Conservation (phyloP, 192 early-diverging fungal species). For the Bifiguratus adelaidae region DNA sequence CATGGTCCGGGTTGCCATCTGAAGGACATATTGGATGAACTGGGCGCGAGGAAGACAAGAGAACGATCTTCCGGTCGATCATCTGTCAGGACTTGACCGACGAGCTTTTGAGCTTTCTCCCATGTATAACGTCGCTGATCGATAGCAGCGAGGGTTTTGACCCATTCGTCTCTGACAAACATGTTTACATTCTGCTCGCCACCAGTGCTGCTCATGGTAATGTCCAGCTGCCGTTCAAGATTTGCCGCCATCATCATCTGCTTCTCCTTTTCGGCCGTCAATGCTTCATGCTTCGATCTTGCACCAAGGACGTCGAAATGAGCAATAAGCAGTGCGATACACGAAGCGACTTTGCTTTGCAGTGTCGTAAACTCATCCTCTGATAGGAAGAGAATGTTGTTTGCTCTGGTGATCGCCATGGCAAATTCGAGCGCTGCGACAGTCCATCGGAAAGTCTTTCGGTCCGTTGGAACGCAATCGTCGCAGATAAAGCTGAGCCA, state of each 20-base stretch:
- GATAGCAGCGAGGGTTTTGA: constrained; percentile 34
- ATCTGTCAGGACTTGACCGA: constrained; percentile 74
- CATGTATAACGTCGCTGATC: constrained; percentile 36
- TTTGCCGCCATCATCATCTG: constrained; percentile 12
- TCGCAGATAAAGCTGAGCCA: constrained; percentile 83
- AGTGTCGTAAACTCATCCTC: constrained; percentile 64
- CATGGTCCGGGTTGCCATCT: constrained; percentile 80
- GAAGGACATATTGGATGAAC: constrained; percentile 67
- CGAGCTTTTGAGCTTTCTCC: constrained; percentile 38
- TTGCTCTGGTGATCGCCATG: constrained; percentile 62
- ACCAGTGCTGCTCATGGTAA: background rate
- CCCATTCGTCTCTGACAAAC: constrained; percentile 36
- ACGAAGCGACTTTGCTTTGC: constrained; percentile 60
- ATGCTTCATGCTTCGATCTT: constrained; percentile 26
- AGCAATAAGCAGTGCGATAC: constrained; percentile 69
- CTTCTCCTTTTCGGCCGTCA: constrained; percentile 15
- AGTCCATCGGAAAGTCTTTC: constrained; percentile 76
- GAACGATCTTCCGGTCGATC: constrained; percentile 69
- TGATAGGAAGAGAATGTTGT: constrained; percentile 54
- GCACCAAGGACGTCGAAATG: constrained; percentile 76
- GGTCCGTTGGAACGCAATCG: constrained; percentile 70
- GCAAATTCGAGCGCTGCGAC: constrained; percentile 77
- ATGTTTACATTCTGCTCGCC: background rate
- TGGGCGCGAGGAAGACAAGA: constrained; percentile 63
- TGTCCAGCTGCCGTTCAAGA: background rate